Percentiles rank a stretch among this genome's conserved stretches.
phyloP scores from a whole-genome alignment of 2,329 filamentous ascomycete genomes.

The Epicoccum sorghinum region DNA sequence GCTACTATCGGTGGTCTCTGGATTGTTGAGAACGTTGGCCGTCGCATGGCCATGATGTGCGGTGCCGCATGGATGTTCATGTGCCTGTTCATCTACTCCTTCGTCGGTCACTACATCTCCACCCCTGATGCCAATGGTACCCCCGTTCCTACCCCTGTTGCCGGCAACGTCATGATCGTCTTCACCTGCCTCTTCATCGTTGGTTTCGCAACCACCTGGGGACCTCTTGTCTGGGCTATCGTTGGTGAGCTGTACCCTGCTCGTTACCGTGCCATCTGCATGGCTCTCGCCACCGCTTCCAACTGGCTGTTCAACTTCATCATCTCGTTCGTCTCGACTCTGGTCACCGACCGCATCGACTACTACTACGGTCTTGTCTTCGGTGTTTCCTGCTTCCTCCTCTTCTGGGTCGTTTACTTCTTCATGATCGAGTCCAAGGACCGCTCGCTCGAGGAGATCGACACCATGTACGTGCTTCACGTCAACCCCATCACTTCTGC shows the following conservation, averaged over 20 bases:
- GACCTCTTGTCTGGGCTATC: constrained; percentile 73
- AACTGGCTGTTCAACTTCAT: constrained; percentile 57
- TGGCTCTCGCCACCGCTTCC: constrained; percentile 51
- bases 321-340: constrained; percentile 75
- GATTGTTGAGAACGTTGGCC: constrained; percentile 56
- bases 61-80: constrained; percentile 57
- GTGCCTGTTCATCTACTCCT: constrained; percentile 64
- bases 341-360: constrained; percentile 73
- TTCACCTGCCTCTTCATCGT: constrained; percentile 73
- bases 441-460: constrained; percentile 77
- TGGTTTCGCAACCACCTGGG: constrained; percentile 72
- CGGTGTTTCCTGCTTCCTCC: constrained; percentile 70
- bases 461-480: constrained; percentile 70
- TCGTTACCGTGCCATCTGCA: constrained; percentile 56
- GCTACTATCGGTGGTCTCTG: constrained; percentile 54
- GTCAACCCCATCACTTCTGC: constrained; percentile 69
- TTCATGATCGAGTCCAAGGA: constrained; percentile 79
- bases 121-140: constrained; percentile 36
- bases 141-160: constrained; percentile 45
- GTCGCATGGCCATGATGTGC: constrained; percentile 53
- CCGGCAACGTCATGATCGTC: constrained; percentile 68
- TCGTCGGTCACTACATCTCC: constrained; percentile 51
- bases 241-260: constrained; percentile 70
- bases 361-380: constrained; percentile 80
- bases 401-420: constrained; percentile 73